These are phyloP conservation scores for Panicum virgatum DNA, from an alignment of 202 grass and related monocot species.

Conservation along the genomic window DNA sequence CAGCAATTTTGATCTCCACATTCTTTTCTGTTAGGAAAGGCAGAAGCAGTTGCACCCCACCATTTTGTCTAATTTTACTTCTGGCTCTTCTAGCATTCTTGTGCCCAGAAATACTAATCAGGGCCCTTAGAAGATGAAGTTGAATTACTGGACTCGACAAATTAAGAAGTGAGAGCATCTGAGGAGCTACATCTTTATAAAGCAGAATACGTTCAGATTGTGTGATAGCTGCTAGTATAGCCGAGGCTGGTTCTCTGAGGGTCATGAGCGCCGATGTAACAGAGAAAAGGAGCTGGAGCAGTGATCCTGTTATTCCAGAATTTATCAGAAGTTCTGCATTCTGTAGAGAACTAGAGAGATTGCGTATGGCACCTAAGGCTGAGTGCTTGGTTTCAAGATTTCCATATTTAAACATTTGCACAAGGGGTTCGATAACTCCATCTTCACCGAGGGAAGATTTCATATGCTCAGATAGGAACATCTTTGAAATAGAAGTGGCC, in stretches of 20 bases:
- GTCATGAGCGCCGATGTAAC: slow-evolving; percentile 87
- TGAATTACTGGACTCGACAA: slow-evolving; percentile 70
- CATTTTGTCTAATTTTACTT: slow-evolving; percentile 75
- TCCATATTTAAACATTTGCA: slow-evolving; percentile 79
- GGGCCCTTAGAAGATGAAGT: slow-evolving; percentile 77
- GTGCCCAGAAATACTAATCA: slow-evolving; percentile 71
- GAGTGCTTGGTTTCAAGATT: slow-evolving; percentile 87
- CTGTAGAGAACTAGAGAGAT: slow-evolving; percentile 63
- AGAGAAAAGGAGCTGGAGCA: slow-evolving; percentile 88
- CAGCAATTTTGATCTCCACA: slow-evolving; percentile 54
- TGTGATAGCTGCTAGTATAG: slow-evolving; percentile 69
- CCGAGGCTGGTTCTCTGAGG: slow-evolving; percentile 80
- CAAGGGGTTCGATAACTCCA: slow-evolving; percentile 68
- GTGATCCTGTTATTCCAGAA: slow-evolving; percentile 51
- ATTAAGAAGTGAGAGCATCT: slow-evolving; percentile 87
- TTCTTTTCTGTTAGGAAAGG: slow-evolving; percentile 79
- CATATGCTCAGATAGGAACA: slow-evolving; percentile 84
- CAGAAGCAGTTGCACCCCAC: slow-evolving; percentile 70
- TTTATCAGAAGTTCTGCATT: slow-evolving; percentile 70
- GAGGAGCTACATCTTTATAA: slow-evolving; percentile 66
- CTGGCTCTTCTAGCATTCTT: slow-evolving; percentile 67
- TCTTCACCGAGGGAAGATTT: slow-evolving; percentile 79
- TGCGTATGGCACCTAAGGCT: slow-evolving; percentile 68
- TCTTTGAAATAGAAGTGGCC: slow-evolving; percentile 85
- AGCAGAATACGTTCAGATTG: slow-evolving; percentile 79